Percentiles rank a stretch among this genome's conserved stretches.
These are phyloP conservation scores for Cyclocybe aegerita DNA, from an alignment of 768 basidiomycete genomes.

Conservation along the genomic window DNA sequence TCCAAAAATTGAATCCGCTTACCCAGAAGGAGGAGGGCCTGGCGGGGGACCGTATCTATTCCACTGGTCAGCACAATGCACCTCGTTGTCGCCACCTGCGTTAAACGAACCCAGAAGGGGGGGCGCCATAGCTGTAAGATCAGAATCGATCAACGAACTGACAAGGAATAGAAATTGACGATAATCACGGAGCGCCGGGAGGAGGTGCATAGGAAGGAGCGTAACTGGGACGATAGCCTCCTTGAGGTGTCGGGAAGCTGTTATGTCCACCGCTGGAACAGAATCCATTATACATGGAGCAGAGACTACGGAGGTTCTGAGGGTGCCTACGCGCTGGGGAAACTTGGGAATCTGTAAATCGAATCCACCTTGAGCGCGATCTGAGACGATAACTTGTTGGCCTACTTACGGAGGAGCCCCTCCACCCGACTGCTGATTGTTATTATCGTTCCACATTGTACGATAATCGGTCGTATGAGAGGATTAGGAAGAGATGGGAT, in stretches of 20 bases:
- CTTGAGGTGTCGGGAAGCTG: conserved; percentile 19
- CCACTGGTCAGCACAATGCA: not conserved
- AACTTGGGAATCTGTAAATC: conserved; percentile 25
- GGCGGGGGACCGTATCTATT: conserved; percentile 20
- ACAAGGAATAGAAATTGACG: not conserved
- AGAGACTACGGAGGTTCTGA: too few species aligned
- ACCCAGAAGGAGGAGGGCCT: conserved; percentile 25
- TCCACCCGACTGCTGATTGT: conserved; percentile 23
- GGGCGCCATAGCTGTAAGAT: conserved; percentile 11
- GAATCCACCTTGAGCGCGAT: not conserved
- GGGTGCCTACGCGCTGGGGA: conserved; percentile 23
- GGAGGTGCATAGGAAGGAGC: conserved; percentile 34
- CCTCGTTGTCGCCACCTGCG: too few species aligned
- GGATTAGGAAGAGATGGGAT: too few species aligned
- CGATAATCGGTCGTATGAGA: not conserved
- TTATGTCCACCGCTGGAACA: conserved; percentile 11
- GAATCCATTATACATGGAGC: not conserved
- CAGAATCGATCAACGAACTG: not conserved
- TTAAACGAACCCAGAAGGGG: not conserved
- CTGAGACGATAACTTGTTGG: not conserved
- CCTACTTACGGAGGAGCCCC: conserved; percentile 17
- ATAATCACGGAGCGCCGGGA: conserved; percentile 6
- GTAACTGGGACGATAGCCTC: conserved; percentile 42
- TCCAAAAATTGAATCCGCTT: not conserved
- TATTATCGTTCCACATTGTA: conserved; percentile 33